Evolutionary conservation across 1,284 basidiomycete genomes (phyloP).

Genomic region (Malassezia yamatoensis): DNA sequence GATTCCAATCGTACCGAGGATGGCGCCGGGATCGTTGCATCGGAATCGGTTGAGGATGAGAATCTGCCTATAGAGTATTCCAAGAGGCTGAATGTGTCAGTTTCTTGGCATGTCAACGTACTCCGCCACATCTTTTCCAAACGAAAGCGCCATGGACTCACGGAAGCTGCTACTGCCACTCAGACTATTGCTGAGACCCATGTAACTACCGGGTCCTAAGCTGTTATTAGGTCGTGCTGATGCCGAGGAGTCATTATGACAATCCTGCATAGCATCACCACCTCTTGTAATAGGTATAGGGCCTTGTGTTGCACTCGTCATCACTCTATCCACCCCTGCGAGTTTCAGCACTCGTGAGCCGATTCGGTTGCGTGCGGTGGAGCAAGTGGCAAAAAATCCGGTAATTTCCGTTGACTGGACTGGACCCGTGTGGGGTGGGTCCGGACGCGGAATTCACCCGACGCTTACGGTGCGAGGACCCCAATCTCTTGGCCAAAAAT

Average conservation of each 20-base stretch:
- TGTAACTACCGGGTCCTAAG: slow-evolving; percentile 12
- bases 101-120: slow-evolving; percentile 18
- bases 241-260: slow-evolving; percentile 1
- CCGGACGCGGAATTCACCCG: not conserved
- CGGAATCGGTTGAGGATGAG: slow-evolving; percentile 40
- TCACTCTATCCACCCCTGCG: not conserved
- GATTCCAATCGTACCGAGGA: slow-evolving; percentile 41
- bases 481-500: no score
- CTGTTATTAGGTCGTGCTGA: not conserved
- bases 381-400: slow-evolving; percentile 5
- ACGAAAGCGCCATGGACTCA: slow-evolving; percentile 41
- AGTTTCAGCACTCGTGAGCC: not conserved
- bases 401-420: not conserved
- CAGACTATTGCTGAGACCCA: slow-evolving; percentile 10
- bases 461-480: no score
- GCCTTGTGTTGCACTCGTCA: slow-evolving; percentile 16
- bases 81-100: slow-evolving; percentile 27
- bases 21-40: slow-evolving; percentile 35
- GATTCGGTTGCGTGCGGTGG: not conserved
- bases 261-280: slow-evolving; percentile 1
- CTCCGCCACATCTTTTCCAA: slow-evolving; percentile 43
- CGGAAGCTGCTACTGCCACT: slow-evolving; percentile 33
- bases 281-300: slow-evolving; percentile 14
- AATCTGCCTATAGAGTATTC: slow-evolving; percentile 43
- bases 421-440: not conserved